phyloP scores from a whole-genome alignment of 371 early-diverging fungal genomes.

The Mortierella sp. region DNA sequence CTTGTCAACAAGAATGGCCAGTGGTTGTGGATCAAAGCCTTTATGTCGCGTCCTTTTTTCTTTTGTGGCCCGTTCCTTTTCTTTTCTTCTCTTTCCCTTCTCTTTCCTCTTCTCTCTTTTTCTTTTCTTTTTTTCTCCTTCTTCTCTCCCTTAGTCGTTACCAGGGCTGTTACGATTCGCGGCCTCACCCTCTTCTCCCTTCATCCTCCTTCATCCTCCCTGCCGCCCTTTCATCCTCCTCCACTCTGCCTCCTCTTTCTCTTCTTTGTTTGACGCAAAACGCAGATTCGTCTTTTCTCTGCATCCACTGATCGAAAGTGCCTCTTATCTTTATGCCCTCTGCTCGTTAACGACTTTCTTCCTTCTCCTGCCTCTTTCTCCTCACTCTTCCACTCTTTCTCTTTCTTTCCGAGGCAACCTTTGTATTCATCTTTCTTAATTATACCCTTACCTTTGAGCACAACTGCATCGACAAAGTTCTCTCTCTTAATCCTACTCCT shows the following conservation, averaged over 20 bases:
- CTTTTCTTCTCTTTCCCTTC: background rate
- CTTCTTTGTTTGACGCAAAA: conserved; percentile 1
- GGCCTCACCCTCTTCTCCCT: conserved; percentile 7
- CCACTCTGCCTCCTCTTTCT: background rate
- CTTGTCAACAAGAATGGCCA: background rate
- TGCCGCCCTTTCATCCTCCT: conserved; percentile 3
- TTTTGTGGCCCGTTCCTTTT: background rate
- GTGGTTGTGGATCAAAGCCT: background rate
- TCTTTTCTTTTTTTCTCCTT: background rate
- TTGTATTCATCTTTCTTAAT: background rate
- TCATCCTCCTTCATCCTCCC: background rate
- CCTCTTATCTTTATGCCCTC: background rate
- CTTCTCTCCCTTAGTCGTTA: conserved; percentile 19
- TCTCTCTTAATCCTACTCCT: background rate
- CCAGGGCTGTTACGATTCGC: conserved; percentile 30
- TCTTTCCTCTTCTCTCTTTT: background rate
- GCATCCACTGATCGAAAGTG: background rate
- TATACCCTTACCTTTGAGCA: background rate
- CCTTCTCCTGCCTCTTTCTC: background rate
- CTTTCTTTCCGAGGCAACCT: background rate
- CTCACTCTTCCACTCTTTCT: background rate
- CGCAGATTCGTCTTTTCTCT: background rate
- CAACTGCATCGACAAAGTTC: background rate
- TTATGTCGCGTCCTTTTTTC: background rate
- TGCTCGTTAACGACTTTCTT: background rate